These are phyloP conservation scores for Tetrapisispora namnaoensis DNA, from an alignment of 805 yeast species.

Conservation along the genomic window DNA sequence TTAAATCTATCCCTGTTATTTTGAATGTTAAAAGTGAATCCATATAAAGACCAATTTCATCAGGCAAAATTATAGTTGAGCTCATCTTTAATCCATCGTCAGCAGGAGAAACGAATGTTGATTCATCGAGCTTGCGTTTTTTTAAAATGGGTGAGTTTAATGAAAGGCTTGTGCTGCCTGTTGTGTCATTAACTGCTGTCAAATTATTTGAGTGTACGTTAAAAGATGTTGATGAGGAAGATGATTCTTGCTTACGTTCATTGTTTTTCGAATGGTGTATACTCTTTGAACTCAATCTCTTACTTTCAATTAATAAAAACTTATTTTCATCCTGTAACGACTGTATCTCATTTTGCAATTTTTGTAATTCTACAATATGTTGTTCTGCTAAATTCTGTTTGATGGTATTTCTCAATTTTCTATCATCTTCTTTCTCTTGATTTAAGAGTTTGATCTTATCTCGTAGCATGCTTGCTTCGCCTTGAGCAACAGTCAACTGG, in stretches of 20 bases:
- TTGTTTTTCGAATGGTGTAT: not conserved
- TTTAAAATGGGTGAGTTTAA: constrained; percentile 7
- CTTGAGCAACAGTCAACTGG: constrained; percentile 48
- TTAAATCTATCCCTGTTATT: constrained; percentile 18
- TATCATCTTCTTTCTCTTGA: constrained; percentile 33
- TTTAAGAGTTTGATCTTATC: constrained; percentile 47
- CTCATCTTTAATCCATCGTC: constrained; percentile 8
- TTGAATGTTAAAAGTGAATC: constrained; percentile 19
- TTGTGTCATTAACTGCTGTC: constrained; percentile 1
- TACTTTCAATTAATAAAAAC: constrained; percentile 42
- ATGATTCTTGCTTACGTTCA: not conserved
- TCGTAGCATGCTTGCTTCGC: constrained; percentile 73
- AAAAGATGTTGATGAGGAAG: not conserved
- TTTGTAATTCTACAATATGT: constrained; percentile 28
- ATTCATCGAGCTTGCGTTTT: constrained; percentile 8
- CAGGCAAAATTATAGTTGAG: constrained; percentile 13
- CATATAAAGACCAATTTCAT: constrained; percentile 19
- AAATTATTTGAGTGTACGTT: not conserved
- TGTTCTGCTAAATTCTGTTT: constrained; percentile 17
- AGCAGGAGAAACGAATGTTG: not conserved
- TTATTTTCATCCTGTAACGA: constrained; percentile 45
- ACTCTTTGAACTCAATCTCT: constrained; percentile 14
- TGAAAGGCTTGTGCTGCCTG: constrained; percentile 6
- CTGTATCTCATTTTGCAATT: constrained; percentile 34
- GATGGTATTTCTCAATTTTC: constrained; percentile 20